Evolutionary conservation across 2,329 filamentous ascomycete species (phyloP), one percentile per base, ranked within the genome.

Genomic region (Lasiodiplodia hormozganensis): DNA sequence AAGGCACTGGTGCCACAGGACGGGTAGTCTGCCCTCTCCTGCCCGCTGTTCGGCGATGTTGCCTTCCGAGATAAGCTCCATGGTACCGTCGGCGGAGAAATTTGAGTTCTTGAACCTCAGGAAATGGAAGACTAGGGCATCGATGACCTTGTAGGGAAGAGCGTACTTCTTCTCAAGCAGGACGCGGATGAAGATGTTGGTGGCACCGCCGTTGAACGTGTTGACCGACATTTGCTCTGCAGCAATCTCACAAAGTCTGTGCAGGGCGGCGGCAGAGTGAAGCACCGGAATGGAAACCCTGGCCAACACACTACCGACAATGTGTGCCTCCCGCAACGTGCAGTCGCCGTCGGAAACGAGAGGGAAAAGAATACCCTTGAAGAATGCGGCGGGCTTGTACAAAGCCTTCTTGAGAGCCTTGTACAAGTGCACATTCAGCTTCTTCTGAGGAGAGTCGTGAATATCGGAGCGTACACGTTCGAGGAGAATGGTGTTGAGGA

Each of bases 151-250:
- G 83, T 92, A 97, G 0, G 95, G 96, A 12, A 99, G 85, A 0
- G 96, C 96, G 74, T 99, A 98, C 77, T 96, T 96, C 87, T 99
- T 99, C 81, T 97, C 95, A 4, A 99, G 84, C 47, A 99, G 86
- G 0, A 93, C 90, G 76, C 93, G 93, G 82, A 99, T 97, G 81
- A 99, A 96, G 73, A 97, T 91, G 81, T 97, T 98, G 70, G 94
- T 96, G 4, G 94, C 92, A 57, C 95, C 95, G 21, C 94, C 94
- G 56, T 92, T 92, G 79, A 97, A 95, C 5, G 90, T 92, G 68
- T 94, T 89, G 23, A 90, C 89, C 10, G 90, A 90, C 28, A 94
- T 93, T 79, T 97, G 93, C 76, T 97, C 92, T 0, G 95, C 94
- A 6, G 94, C 92, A 76, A 99, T 96, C 75, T 99, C 96, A 78